Evolutionary conservation across 148 eudicot genomes (phyloP).

Genomic region (Spergularia bocconei): DNA sequence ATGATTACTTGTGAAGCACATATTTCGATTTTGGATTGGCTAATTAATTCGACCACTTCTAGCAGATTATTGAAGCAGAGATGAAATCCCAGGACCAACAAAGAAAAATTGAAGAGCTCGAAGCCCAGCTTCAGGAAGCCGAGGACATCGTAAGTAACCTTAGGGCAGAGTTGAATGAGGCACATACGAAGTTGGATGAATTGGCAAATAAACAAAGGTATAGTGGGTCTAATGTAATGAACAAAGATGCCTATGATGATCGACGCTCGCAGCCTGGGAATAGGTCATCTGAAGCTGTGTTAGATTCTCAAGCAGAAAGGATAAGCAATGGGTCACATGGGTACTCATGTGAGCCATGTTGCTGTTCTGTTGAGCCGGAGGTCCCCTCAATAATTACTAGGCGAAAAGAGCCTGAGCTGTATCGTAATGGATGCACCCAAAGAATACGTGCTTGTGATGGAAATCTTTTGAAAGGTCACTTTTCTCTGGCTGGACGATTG

Average conservation of each 20-base stretch:
- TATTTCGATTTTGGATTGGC: not conserved
- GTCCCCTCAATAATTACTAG: constrained; percentile 60
- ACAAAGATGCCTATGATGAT: constrained; percentile 6
- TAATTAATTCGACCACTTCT: not conserved
- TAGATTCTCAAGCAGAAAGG: constrained; percentile 17
- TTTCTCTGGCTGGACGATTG: constrained; percentile 31
- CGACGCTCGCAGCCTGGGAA: constrained; percentile 8
- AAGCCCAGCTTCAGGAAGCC: constrained; percentile 97
- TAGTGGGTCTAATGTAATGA: not conserved
- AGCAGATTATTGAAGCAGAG: constrained; percentile 63
- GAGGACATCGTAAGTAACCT: constrained; percentile 85
- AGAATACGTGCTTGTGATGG: constrained; percentile 72
- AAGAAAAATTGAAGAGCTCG: constrained; percentile 78
- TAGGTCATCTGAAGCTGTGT: constrained; percentile 7
- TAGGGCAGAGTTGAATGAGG: constrained; percentile 62
- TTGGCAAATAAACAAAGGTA: constrained; percentile 31
- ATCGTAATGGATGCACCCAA: constrained; percentile 74
- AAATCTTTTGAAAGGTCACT: constrained; percentile 43
- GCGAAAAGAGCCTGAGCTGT: constrained; percentile 54
- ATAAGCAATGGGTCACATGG: constrained; percentile 20
- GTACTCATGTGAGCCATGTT: constrained; percentile 17
- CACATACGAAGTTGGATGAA: constrained; percentile 45
- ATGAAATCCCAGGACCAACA: constrained; percentile 51
- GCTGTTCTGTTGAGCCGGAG: constrained; percentile 33
- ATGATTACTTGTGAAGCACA: not conserved